phyloP scores from a whole-genome alignment of 148 eudicot species.

The Rhododendron molle region DNA sequence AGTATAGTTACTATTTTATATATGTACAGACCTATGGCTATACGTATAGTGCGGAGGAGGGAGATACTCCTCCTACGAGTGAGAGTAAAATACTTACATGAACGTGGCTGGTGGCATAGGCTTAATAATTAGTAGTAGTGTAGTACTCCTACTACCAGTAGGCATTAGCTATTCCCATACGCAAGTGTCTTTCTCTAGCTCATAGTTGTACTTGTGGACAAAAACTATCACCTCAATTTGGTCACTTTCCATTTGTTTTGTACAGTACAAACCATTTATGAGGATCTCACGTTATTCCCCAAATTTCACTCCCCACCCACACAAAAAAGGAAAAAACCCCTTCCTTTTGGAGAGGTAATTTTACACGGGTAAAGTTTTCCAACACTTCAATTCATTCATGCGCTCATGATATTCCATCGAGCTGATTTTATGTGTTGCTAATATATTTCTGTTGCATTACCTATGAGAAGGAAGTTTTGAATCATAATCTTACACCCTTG shows the following conservation, averaged over 20 bases:
- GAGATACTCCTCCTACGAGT: neutral
- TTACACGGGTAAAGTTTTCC: too few species aligned
- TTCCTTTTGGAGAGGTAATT: too few species aligned
- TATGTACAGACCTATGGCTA: neutral
- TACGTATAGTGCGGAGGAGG: neutral
- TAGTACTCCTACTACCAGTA: neutral
- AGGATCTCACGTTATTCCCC: too few species aligned
- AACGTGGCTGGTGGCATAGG: neutral
- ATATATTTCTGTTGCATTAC: neutral
- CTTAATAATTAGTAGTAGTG: neutral
- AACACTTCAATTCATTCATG: too few species aligned
- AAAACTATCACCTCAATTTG: neutral
- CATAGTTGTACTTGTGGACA: neutral
- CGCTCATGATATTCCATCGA: neutral
- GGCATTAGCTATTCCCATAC: neutral
- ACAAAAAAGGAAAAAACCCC: too few species aligned
- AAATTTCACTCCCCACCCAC: too few species aligned
- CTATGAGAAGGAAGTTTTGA: neutral
- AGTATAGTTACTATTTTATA: too few species aligned
- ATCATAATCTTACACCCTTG: neutral
- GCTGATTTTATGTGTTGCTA: neutral
- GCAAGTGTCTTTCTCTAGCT: neutral
- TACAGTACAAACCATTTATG: too few species aligned
- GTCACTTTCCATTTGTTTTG: too few species aligned
- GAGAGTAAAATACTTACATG: neutral